A percentile compares a stretch with the other conserved stretches of the same genome.
These are phyloP conservation scores for Arthrobotrys megalospora DNA, from an alignment of 2,329 filamentous ascomycete species.

Conservation along the genomic window DNA sequence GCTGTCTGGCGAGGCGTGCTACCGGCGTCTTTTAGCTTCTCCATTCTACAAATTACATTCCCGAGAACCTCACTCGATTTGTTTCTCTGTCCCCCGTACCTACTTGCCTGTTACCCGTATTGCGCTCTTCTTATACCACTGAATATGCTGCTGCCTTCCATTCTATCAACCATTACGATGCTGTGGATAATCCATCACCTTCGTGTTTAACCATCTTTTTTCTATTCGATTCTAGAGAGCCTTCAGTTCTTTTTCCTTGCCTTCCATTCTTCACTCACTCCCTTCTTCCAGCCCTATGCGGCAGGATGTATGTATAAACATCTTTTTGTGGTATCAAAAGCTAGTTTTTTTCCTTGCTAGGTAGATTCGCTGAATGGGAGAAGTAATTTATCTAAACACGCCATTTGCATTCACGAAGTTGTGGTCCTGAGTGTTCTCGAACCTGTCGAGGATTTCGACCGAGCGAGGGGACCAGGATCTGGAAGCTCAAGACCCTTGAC, in stretches of 20 bases:
- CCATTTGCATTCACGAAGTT: background rate
- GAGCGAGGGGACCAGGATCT: background rate
- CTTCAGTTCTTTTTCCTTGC: background rate
- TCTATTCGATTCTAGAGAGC: slow-evolving; percentile 26
- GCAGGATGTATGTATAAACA: slow-evolving; percentile 48
- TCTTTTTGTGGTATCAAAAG: slow-evolving; percentile 37
- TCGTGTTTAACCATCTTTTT: slow-evolving; percentile 8
- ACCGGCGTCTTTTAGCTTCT: slow-evolving; percentile 32
- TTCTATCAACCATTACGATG: slow-evolving; percentile 2
- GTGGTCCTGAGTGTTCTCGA: background rate
- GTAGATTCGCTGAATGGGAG: background rate
- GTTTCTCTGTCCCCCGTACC: background rate
- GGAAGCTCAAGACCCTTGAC: slow-evolving; percentile 7
- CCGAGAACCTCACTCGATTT: background rate
- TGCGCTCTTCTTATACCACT: slow-evolving; percentile 13
- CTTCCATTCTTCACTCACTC: slow-evolving; percentile 18
- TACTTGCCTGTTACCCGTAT: background rate
- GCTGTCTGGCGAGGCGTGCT: slow-evolving; percentile 47
- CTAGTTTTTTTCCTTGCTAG: slow-evolving; percentile 8
- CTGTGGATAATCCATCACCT: slow-evolving; percentile 6
- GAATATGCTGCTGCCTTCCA: slow-evolving; percentile 6
- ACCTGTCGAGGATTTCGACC: background rate
- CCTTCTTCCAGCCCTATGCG: slow-evolving; percentile 16
- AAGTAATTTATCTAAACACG: background rate
- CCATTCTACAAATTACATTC: slow-evolving; percentile 13